Evolutionary conservation across 495 filamentous ascomycete genomes (phyloP).

Genomic region (Usnea hakonensis): DNA sequence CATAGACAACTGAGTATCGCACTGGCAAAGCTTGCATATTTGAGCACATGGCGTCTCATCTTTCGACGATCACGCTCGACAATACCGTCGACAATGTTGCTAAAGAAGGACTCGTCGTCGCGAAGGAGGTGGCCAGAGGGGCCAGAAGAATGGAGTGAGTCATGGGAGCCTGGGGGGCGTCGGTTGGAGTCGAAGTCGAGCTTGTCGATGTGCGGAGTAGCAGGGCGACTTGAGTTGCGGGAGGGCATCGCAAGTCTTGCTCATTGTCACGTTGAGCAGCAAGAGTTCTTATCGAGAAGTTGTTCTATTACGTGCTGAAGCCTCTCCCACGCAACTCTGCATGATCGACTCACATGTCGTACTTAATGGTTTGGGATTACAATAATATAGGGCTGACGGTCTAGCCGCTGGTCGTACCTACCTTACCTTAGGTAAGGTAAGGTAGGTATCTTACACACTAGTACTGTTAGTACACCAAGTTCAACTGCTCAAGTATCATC

Average conservation of each 20-base stretch:
- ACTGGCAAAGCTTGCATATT: slow-evolving; percentile 52
- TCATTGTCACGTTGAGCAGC: slow-evolving; percentile 18
- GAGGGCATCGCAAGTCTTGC: slow-evolving; percentile 16
- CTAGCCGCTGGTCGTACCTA: background rate
- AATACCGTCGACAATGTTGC: slow-evolving; percentile 53
- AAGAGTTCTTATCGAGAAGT: background rate
- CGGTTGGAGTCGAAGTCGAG: slow-evolving; percentile 53
- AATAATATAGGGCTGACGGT: background rate
- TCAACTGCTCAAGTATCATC: no score
- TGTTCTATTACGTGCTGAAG: background rate
- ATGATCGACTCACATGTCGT: background rate
- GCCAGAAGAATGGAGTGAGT: slow-evolving; percentile 23
- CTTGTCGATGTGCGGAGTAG: slow-evolving; percentile 64
- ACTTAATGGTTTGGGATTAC: no score
- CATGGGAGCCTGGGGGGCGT: slow-evolving; percentile 31
- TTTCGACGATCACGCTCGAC: slow-evolving; percentile 48
- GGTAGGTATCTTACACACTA: no score
- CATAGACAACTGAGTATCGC: slow-evolving; percentile 61
- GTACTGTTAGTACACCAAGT: no score
- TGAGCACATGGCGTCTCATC: slow-evolving; percentile 43
- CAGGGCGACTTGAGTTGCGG: slow-evolving; percentile 48
- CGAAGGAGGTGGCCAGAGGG: slow-evolving; percentile 26
- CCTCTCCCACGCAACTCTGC: background rate
- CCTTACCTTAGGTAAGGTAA: no score
- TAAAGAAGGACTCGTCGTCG: slow-evolving; percentile 51